These are phyloP conservation scores for Coemansia sp. DNA, from an alignment of 192 early-diverging fungal species.

Conservation along the genomic window DNA sequence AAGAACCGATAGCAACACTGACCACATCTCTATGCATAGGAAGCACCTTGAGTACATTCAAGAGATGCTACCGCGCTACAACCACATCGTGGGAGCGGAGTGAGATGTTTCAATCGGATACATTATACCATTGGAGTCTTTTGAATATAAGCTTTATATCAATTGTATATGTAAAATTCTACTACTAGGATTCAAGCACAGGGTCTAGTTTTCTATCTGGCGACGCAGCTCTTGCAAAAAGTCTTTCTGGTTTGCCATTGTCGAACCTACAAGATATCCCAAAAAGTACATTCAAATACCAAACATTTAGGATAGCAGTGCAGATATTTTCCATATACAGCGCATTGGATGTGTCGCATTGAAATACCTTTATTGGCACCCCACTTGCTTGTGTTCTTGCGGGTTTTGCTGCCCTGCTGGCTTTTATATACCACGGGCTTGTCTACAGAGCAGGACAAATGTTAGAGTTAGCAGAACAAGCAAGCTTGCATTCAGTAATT, in stretches of 20 bases:
- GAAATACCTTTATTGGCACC: constrained; percentile 27
- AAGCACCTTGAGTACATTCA: constrained; percentile 53
- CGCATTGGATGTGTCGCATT: background rate
- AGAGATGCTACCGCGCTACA: constrained; percentile 56
- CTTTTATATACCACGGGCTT: constrained; percentile 34
- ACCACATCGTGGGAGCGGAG: constrained; percentile 53
- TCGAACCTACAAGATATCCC: constrained; percentile 27
- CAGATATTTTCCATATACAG: background rate
- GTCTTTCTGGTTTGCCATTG: constrained; percentile 53
- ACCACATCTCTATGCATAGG: constrained; percentile 28
- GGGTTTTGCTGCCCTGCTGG: background rate
- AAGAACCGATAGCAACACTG: constrained; percentile 23
- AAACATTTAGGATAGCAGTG: background rate
- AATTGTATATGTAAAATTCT: too few relatives aligned
- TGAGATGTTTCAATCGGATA: constrained; percentile 8
- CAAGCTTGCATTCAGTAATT: background rate
- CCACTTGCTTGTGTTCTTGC: constrained; percentile 21
- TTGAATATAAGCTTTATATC: too few relatives aligned
- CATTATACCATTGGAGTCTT: too few relatives aligned
- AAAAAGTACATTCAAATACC: background rate
- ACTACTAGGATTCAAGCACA: background rate
- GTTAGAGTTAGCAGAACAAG: background rate
- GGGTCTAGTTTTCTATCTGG: constrained; percentile 19
- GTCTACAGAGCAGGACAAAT: constrained; percentile 19
- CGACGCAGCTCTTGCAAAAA: constrained; percentile 49